Evolutionary conservation across 495 filamentous ascomycete species (phyloP).

Genomic region (Neurospora hispaniola): DNA sequence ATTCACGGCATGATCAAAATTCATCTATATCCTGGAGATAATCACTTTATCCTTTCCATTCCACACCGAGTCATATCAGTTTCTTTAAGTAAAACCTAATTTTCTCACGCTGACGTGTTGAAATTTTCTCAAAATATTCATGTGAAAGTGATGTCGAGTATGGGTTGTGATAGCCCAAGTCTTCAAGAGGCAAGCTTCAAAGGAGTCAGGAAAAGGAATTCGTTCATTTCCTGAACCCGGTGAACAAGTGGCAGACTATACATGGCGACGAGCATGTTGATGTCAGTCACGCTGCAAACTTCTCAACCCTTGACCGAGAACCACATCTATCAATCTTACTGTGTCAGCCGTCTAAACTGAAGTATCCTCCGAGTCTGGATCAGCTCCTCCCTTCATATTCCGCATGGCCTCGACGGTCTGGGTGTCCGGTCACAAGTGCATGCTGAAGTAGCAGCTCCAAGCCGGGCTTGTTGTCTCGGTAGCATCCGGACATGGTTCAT

Average conservation of each 20-base stretch:
- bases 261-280: not conserved
- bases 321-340: not conserved
- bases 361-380: not conserved
- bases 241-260: not conserved
- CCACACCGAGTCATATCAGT: not conserved
- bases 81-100: not conserved
- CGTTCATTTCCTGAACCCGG: not conserved
- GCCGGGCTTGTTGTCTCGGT: not conserved
- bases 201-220: not conserved
- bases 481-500: not conserved
- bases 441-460: not conserved
- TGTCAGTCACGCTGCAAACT: not conserved
- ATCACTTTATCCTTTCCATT: not conserved
- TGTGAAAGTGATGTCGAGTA: not conserved
- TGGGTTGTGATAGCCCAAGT: not conserved
- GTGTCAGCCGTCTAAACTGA: not conserved
- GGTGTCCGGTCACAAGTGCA: not conserved
- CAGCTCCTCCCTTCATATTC: slow-evolving; percentile 4
- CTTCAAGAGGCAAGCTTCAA: not conserved
- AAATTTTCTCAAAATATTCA: not conserved
- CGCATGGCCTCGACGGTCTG: slow-evolving; percentile 3
- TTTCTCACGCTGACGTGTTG: not conserved
- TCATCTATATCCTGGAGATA: not conserved
- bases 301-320: not conserved
- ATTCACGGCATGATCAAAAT: not conserved